Percentiles rank a stretch among this genome's conserved stretches.
These are phyloP conservation scores for Picea glauca DNA, from an alignment of 75 land plant genomes.

Conservation along the genomic window DNA sequence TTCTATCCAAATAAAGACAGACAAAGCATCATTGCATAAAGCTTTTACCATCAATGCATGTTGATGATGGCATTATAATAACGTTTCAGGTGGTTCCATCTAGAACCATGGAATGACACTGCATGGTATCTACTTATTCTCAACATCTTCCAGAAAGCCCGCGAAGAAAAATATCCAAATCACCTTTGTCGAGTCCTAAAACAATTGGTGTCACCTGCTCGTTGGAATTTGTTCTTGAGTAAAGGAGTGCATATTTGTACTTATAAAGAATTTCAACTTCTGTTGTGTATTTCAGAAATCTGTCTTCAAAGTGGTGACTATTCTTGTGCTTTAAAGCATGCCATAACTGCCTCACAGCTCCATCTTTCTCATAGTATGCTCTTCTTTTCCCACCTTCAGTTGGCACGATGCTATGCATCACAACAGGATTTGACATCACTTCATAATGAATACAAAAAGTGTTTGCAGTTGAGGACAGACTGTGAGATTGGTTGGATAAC, in stretches of 20 bases:
- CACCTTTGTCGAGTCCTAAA: conserved; percentile 25
- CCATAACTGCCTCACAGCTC: conserved; percentile 47
- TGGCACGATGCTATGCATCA: conserved; percentile 61
- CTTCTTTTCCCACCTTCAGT: conserved; percentile 59
- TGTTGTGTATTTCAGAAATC: conserved; percentile 65
- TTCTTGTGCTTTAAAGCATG: conserved; percentile 31
- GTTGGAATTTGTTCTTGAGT: conserved; percentile 13
- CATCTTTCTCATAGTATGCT: conserved; percentile 24
- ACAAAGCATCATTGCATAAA: conserved; percentile 6
- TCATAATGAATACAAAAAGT: conserved; percentile 39
- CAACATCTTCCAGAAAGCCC: conserved; percentile 44
- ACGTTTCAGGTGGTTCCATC: conserved; percentile 61
- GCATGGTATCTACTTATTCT: conserved; percentile 60
- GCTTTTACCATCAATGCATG: neutral
- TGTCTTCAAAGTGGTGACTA: conserved; percentile 50
- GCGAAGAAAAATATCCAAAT: conserved; percentile 48
- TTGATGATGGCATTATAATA: neutral
- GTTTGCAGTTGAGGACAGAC: conserved; percentile 48
- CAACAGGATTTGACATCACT: conserved; percentile 29
- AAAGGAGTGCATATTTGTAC: conserved; percentile 8
- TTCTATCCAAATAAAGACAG: conserved; percentile 8
- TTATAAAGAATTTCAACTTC: conserved; percentile 47
- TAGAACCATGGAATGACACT: conserved; percentile 72
- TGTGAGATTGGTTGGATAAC: conserved; percentile 60
- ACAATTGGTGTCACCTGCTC: conserved; percentile 26